Base-by-base conservation (phyloP, 805 yeast genomes). In the Metschnikowia borealis region DNA sequence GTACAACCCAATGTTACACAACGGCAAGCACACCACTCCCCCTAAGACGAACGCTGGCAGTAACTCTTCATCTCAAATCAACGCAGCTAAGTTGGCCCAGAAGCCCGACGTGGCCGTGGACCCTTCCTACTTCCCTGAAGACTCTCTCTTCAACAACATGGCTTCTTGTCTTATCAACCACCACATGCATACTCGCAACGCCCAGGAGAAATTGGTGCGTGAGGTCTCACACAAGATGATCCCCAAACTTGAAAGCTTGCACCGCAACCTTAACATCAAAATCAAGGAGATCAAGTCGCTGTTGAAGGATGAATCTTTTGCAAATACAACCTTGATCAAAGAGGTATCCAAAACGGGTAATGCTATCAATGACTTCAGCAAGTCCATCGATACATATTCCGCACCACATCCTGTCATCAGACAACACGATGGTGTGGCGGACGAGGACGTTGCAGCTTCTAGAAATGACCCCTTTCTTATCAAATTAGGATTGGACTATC, bases 331-430 rank as follows among this genome's bases (percentile, higher is more conserved):
- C 6, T 54, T 73, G 26, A 51, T 66, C 13, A 70, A 61, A 43
- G 77, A 73, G 55, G 78, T 85, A 50, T 76, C 76, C 47, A 81
- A 79, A 49, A 85, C 96, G 1, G 85, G 83, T 49, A 65, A 68
- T 38, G 80, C 81, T 32, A 63, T 84, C 49, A 64, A 59, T 33
- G 53, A 55, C 38, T 74, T 68, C 50, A 65, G 62, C 55, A 50
- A 55, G 23, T 59, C 75, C 1, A 59, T 73, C 11, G 73, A 70
- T 48, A 56, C 64, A 15, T 73, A 71, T 54, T 64, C 65, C 35
- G 49, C 52, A 13, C 43, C 62, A 65, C 70, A 41, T 49, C 83
- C 59, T 44, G 67, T 70, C 5, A 46, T 63, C 31, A 59, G 57
- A 29, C 58, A 59, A 55, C 55, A 47, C 13, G 68, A 61, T 17